Evolutionary conservation across 306 rosid genomes (phyloP).

Genomic region (Datisca glomerata): DNA sequence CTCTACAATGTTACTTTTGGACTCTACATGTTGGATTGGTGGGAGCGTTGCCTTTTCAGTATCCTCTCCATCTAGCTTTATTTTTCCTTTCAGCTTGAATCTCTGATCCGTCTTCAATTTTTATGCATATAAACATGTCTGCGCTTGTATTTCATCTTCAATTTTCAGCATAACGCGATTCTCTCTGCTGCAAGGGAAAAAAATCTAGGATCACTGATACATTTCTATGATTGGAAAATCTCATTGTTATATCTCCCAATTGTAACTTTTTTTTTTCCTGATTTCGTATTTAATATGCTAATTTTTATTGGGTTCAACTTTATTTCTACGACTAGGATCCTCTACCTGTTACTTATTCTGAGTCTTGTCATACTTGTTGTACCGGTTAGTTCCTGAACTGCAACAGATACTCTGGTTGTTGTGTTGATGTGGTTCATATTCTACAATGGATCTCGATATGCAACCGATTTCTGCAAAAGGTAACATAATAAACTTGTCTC

Average conservation of each 20-base stretch:
- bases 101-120: slow-evolving; percentile 2
- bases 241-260: not conserved
- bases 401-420: slow-evolving; percentile 50
- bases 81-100: not conserved
- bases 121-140: not conserved
- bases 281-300: not conserved
- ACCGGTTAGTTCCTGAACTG: slow-evolving; percentile 30
- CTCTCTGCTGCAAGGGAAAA: too few species aligned
- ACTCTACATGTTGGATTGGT: slow-evolving; percentile 88
- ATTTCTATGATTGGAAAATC: not conserved
- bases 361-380: slow-evolving; percentile 9
- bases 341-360: not conserved
- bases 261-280: not conserved
- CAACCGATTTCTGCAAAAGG: slow-evolving; percentile 50
- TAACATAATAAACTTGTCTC: slow-evolving; percentile 11
- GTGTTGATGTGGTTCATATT: slow-evolving; percentile 68
- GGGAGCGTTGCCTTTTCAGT: slow-evolving; percentile 92
- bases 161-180: too few species aligned
- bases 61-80: slow-evolving; percentile 28
- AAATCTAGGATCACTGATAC: not conserved
- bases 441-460: slow-evolving; percentile 36
- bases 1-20: slow-evolving; percentile 98
- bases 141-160: too few species aligned
- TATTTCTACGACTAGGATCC: not conserved
- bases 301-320: not conserved